Percentiles rank a stretch among this genome's conserved stretches.
These are phyloP conservation scores for Aquilaria malaccensis DNA, from an alignment of 345 rosid species.

Conservation along the genomic window DNA sequence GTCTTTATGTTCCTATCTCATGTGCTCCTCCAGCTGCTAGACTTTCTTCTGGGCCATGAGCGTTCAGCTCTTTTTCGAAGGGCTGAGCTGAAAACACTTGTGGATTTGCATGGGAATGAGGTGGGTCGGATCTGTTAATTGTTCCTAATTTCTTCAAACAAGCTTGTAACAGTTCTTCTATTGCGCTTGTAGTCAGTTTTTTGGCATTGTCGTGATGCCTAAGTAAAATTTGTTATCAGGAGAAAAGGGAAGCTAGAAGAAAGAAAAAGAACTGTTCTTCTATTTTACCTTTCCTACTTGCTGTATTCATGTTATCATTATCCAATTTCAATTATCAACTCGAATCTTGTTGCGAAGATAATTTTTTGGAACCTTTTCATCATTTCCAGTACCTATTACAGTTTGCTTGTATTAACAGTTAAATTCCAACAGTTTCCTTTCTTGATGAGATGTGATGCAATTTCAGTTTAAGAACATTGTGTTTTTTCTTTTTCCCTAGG, in stretches of 20 bases:
- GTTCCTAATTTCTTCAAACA: neutral
- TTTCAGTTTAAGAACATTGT: slow-evolving; percentile 8
- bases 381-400: neutral
- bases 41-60: slow-evolving; percentile 77
- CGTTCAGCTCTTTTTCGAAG: slow-evolving; percentile 92
- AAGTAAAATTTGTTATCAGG: no score
- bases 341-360: neutral
- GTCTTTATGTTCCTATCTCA: slow-evolving; percentile 1
- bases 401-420: neutral
- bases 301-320: neutral
- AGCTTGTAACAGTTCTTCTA: neutral
- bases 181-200: neutral
- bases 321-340: neutral
- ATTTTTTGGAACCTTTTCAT: neutral
- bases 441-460: neutral
- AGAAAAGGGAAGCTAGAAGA: no score
- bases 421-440: neutral
- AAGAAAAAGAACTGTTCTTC: neutral
- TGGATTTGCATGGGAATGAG: slow-evolving; percentile 90
- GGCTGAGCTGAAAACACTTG: slow-evolving; percentile 99
- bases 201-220: neutral
- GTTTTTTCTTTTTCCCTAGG: slow-evolving; percentile 34
- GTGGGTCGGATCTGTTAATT: slow-evolving; percentile 28
- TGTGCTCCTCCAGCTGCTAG: slow-evolving; percentile 53
- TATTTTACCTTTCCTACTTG: neutral